Percentiles rank a stretch among this genome's conserved stretches.
Conservation (phyloP, 176 grass and related monocot genomes). For the Cenchrus americanus region DNA sequence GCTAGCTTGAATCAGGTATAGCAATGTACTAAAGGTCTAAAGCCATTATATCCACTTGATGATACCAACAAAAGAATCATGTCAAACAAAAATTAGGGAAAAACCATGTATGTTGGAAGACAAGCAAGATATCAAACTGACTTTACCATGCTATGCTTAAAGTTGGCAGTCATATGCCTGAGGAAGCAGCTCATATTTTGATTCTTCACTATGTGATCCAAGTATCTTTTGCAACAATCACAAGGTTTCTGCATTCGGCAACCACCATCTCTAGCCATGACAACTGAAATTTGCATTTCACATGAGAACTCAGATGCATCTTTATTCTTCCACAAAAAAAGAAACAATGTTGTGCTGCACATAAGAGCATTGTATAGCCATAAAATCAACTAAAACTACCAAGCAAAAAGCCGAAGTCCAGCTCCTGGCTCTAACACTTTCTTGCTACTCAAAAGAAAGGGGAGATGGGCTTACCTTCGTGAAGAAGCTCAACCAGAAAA, state of each 20-base stretch:
- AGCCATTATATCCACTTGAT: background rate
- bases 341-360: background rate
- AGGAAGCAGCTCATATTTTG: conserved; percentile 40
- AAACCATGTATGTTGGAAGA: background rate
- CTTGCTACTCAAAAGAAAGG: background rate
- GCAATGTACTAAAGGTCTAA: background rate
- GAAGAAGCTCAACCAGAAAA: background rate
- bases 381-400: background rate
- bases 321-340: background rate
- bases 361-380: background rate
- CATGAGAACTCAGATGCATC: background rate
- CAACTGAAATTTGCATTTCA: background rate
- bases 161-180: conserved; percentile 40
- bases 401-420: background rate
- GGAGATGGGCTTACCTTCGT: background rate
- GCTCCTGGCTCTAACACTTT: background rate
- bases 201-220: conserved; percentile 24
- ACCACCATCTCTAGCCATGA: conserved; percentile 12
- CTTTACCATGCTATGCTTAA: conserved; percentile 45
- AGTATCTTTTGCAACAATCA: conserved; percentile 13
- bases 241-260: conserved; percentile 31
- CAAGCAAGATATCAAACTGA: background rate
- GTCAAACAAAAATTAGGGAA: background rate
- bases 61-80: background rate
- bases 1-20: background rate